Conservation (phyloP, 2,329 filamentous ascomycete species). For the Pseudogymnoascus sp. region DNA sequence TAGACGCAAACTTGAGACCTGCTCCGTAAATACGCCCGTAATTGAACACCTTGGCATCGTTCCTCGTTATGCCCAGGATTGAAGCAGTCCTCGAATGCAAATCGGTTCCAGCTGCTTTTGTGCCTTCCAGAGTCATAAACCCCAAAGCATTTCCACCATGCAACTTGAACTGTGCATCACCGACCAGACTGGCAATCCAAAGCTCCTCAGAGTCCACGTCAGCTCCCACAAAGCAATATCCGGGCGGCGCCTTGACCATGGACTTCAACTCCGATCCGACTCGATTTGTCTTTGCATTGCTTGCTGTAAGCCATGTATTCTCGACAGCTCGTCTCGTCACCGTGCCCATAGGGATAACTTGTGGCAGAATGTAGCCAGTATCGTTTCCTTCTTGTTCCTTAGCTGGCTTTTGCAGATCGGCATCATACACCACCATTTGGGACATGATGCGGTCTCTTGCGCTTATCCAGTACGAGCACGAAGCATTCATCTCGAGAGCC, state of each 20-base stretch:
- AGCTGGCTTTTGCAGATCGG: constrained; percentile 41
- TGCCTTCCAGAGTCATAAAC: constrained; percentile 98
- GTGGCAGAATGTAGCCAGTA: constrained; percentile 82
- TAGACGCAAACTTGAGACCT: constrained; percentile 85
- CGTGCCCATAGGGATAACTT: constrained; percentile 97
- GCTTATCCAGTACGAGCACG: constrained; percentile 98
- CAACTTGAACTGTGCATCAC: constrained; percentile 88
- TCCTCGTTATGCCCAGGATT: constrained; percentile 88
- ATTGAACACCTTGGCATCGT: constrained; percentile 96
- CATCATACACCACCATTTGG: constrained; percentile 89
- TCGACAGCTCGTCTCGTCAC: constrained; percentile 91
- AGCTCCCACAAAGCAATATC: constrained; percentile 90
- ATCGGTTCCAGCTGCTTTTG: constrained; percentile 88
- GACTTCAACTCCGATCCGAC: constrained; percentile 96
- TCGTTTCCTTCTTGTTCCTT: constrained; percentile 19
- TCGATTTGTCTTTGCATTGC: constrained; percentile 91
- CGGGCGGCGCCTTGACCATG: constrained; percentile 86
- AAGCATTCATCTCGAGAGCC: constrained; percentile 96
- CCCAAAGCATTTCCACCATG: constrained; percentile 96
- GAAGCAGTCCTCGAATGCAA: constrained; percentile 87
- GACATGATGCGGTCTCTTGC: constrained; percentile 85
- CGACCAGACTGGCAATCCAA: constrained; percentile 94
- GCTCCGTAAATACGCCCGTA: constrained; percentile 99
- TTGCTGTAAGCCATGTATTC: constrained; percentile 96
- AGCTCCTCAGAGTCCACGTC: constrained; percentile 97